These are phyloP conservation scores for Metschnikowia lachancei DNA, from an alignment of 805 yeast genomes.

Conservation along the genomic window DNA sequence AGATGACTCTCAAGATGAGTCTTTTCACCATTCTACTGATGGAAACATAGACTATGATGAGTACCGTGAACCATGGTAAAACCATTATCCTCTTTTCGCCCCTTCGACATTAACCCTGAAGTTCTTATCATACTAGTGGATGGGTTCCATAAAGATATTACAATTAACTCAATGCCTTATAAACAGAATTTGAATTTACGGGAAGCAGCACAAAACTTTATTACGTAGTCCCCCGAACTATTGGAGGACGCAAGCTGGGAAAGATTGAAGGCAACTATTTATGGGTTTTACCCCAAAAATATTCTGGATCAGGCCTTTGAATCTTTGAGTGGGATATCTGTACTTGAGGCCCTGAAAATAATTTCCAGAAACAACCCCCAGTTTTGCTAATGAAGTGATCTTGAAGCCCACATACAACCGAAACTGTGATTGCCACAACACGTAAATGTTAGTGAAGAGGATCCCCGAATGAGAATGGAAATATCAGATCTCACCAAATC, in stretches of 20 bases:
- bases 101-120: not conserved
- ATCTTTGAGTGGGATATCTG: not conserved
- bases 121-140: conserved; percentile 1
- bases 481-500: no score
- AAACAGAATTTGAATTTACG: conserved; percentile 2
- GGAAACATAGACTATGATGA: no score
- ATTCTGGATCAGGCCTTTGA: not conserved
- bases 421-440: no score
- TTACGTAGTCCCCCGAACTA: not conserved
- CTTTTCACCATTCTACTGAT: no score
- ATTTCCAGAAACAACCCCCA: no score
- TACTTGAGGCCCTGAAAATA: not conserved
- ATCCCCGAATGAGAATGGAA: no score
- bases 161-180: conserved; percentile 1
- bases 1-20: no score
- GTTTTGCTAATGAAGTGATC: no score
- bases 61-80: not conserved
- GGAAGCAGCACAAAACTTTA: not conserved
- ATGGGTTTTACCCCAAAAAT: not conserved
- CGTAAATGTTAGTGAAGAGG: no score
- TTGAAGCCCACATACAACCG: no score
- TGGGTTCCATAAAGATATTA: not conserved
- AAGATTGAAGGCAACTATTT: not conserved
- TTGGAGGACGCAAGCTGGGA: not conserved
- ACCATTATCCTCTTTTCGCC: not conserved